Evolutionary conservation across 176 grass and related monocot genomes (phyloP), one percentile per base, ranked within the genome.

Genomic region (Alloteropsis semialata): DNA sequence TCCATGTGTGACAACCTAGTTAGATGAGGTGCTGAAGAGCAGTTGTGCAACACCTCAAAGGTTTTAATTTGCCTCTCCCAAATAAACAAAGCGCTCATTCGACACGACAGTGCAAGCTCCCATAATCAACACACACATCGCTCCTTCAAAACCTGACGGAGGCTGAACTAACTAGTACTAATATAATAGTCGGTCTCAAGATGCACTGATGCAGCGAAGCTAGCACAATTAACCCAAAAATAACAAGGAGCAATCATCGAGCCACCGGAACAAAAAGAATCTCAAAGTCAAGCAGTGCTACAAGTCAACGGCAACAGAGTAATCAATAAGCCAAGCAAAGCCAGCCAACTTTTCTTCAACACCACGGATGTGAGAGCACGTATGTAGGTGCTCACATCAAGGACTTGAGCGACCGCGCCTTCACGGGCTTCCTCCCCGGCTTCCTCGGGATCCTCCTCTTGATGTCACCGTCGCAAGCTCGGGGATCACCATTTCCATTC

Each of bases 391-490:
- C 51, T 84, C 25, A 88, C 78, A 89, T 84, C 80, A 89, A 32
- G 0, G 90, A 92, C n/a, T 83, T 92, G 73, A 92, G 86, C 42
- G 86, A 89, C 37, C 86, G 74, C 24, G 86, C 83, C 55, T 92
- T 89, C 61, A 89, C 75, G 0, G 90, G 87, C 69, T 92, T 92
- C 83, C 90, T 92, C 78, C 82, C 60, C 42, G 69, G 70, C 79
- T 76, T 85, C 50, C 45, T n/a, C n/a, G 30, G 19, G 18, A 25
- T 65, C 61, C 29, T 84, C 29, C 28, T 76, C 87, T 33, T 74
- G 27, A 8, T n/a, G 3, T 63, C 83, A 8, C 44, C 73, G 28
- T 59, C 11, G 5, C 11, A 11, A 38, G 65, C 41, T 28, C 17
- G 15, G 68, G 54, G 24, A 9, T 64, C 51, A 5, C 57, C 69